Conservation (phyloP, 768 basidiomycete genomes). For the Peribolospora kevripleyi region DNA sequence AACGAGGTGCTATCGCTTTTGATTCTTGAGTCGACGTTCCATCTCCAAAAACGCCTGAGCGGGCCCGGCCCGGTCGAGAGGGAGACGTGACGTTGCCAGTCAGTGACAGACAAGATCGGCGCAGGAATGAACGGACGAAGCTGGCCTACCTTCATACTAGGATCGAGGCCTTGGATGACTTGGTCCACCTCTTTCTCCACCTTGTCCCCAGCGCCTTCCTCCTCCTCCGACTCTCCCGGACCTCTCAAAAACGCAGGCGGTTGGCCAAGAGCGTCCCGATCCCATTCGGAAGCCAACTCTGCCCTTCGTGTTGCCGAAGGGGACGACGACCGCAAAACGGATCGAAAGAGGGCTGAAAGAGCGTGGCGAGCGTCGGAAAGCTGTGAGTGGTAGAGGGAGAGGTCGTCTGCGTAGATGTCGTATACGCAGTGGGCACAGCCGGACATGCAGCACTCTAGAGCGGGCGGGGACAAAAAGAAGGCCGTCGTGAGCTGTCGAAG, state of each 20-base stretch:
- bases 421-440: constrained; percentile 82
- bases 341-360: neutral
- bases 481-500: neutral
- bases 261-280: too few species aligned
- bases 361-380: neutral
- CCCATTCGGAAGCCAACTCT: too few species aligned
- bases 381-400: neutral
- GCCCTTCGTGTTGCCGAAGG: too few species aligned
- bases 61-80: too few species aligned
- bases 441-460: constrained; percentile 76
- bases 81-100: too few species aligned
- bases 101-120: too few species aligned
- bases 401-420: constrained; percentile 55
- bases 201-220: too few species aligned
- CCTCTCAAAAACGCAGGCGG: too few species aligned
- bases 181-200: neutral
- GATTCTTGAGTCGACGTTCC: neutral
- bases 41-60: neutral
- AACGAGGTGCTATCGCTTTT: too few species aligned
- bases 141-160: neutral
- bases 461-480: neutral
- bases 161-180: neutral
- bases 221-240: too few species aligned
- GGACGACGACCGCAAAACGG: too few species aligned
- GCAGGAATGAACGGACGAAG: too few species aligned